Base-by-base conservation (phyloP, 225 moss, liverwort and hornwort species). In the Rhytidiadelphus loreus region DNA sequence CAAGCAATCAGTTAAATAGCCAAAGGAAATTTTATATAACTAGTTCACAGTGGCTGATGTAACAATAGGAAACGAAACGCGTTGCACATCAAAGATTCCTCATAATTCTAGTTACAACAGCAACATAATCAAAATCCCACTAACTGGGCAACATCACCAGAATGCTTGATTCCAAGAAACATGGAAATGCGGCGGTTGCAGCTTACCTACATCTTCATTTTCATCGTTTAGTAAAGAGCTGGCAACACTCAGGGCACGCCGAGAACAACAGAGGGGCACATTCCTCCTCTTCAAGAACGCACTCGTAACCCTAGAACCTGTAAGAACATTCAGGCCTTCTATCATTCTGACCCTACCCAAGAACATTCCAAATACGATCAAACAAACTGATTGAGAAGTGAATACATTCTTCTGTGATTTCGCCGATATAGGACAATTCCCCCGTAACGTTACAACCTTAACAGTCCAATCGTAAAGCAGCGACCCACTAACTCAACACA, bases 181-280 rank as follows among this genome's bases (percentile, higher is more conserved):
- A 88, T 68, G 65, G 53, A 83, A 86, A 88, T 32, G 39, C 23
- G 55, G 30, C 50, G 23, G 41, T 83, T 5, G 69, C 28, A 75
- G 33, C 83, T 66, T 88, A 90, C 90, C 92, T 86, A 86, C 69
- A 84, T 86, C 92, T 86, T 86, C 90, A 69, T 86, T 92, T 37
- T 86, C 88, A 43, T 92, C 86, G 69, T 88, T 92, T 59, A 37
- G 56, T 26, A 92, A 82, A 86, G 88, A 88, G 80, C 75, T 86
- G 76, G 90, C 85, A 81, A 85, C 66, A 87, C 70, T 84, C 76
- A 90, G 48, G 43, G 87, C 68, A 73, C 81, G 88, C 56, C 71
- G 91, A 84, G 87, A 59, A 52, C 65, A 91, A 64, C 77, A 82
- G 25, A 88, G 86, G n/a, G 81, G 83, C 53, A 80, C 81, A 91